phyloP scores from a whole-genome alignment of 1,284 basidiomycete species.

The Apiotrichum porosum region DNA sequence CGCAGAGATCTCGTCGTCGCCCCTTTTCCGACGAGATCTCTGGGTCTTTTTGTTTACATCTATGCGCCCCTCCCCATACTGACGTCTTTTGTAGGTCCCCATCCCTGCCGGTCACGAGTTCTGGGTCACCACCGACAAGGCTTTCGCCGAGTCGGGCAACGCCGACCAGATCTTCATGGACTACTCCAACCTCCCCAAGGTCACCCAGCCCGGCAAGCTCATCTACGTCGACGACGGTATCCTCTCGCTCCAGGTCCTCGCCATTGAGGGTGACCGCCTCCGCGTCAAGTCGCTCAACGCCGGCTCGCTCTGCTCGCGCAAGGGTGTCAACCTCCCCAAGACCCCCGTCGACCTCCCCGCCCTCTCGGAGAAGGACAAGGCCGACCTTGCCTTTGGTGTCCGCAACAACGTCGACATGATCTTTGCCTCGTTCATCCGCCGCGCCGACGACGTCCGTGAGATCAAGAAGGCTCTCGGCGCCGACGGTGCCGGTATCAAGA shows the following conservation, averaged over 20 bases:
- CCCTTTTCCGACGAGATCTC: no score
- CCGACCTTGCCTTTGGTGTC: conserved; percentile 90
- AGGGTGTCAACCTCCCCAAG: conserved; percentile 99
- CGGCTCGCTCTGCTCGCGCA: conserved; percentile 89
- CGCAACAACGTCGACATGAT: conserved; percentile 98
- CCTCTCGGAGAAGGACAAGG: conserved; percentile 96
- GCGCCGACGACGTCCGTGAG: conserved; percentile 83
- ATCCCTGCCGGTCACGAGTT: conserved; percentile 93
- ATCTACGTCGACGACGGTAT: conserved; percentile 98
- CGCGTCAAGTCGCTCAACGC: conserved; percentile 89
- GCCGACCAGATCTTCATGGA: conserved; percentile 84
- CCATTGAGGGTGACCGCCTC: conserved; percentile 73
- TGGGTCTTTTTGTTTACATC: no score
- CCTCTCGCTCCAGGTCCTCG: conserved; percentile 85
- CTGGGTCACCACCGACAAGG: conserved; percentile 77
- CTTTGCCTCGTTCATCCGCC: conserved; percentile 95
- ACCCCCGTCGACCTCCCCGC: conserved; percentile 97
- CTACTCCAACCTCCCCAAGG: conserved; percentile 89
- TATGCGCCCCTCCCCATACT: no score
- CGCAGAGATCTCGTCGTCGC: background rate
- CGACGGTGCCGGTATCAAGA: conserved; percentile 89
- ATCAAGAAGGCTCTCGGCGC: conserved; percentile 86
- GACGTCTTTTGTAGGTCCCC: conserved; percentile 66
- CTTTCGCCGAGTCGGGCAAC: conserved; percentile 73
- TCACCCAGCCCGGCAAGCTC: conserved; percentile 89